Conservation (phyloP, 2,329 filamentous ascomycete genomes). For the Monilinia fructigena region DNA sequence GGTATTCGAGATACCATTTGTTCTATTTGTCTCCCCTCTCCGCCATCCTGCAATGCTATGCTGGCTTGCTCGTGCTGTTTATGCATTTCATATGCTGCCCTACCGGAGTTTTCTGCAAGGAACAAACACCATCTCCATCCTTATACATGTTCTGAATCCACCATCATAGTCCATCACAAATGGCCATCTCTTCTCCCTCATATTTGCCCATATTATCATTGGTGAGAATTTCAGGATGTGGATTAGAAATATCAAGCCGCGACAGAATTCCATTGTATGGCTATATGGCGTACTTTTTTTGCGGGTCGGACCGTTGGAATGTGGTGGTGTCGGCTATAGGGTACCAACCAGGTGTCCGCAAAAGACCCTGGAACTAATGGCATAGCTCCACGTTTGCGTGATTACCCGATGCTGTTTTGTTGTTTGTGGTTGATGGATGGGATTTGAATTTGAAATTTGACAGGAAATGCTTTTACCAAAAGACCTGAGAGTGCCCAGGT, state of each 20-base stretch:
- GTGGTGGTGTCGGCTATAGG: background rate
- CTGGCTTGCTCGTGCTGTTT: constrained; percentile 3
- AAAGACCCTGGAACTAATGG: constrained; percentile 6
- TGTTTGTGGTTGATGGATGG: background rate
- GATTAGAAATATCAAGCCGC: too few species aligned
- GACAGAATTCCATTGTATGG: too few species aligned
- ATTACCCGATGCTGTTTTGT: background rate
- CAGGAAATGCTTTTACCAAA: too few species aligned
- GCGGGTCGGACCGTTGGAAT: background rate
- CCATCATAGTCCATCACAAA: background rate
- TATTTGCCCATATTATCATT: too few species aligned
- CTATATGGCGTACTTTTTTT: background rate
- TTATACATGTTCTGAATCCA: background rate
- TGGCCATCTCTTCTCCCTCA: background rate
- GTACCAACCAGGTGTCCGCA: background rate
- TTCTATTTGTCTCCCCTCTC: background rate
- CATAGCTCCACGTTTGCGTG: constrained; percentile 4
- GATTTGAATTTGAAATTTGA: background rate
- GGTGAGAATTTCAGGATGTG: too few species aligned
- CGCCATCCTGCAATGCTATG: background rate
- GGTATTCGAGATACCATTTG: constrained; percentile 14
- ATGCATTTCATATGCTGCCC: constrained; percentile 10
- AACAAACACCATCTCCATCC: background rate
- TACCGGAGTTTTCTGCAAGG: constrained; percentile 4
- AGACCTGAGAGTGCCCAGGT: too few species aligned